A percentile compares a stretch with the other conserved stretches of the same genome.
These are phyloP conservation scores for Austroboletus niveus DNA, from an alignment of 1,284 basidiomycete species.

Conservation along the genomic window DNA sequence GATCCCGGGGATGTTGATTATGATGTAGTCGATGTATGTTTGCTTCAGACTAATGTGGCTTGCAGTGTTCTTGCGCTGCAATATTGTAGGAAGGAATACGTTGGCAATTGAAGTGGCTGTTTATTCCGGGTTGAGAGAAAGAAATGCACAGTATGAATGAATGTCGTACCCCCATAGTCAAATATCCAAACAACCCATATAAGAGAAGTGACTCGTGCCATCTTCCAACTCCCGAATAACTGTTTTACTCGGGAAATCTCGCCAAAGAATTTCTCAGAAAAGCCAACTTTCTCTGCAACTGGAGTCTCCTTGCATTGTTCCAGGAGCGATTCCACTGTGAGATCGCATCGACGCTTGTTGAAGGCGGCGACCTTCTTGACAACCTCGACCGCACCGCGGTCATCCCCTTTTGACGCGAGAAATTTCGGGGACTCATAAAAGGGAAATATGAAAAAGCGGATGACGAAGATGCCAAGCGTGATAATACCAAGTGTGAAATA, in stretches of 20 bases:
- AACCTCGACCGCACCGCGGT: conserved; percentile 13
- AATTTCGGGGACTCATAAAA: conserved; percentile 20
- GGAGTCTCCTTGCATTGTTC: conserved; percentile 6
- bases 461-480: conserved; percentile 15
- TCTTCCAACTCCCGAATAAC: conserved; percentile 14
- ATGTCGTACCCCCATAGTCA: conserved; percentile 14
- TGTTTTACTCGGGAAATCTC: conserved; percentile 12
- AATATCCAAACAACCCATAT: conserved; percentile 19
- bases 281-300: background rate
- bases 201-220: conserved; percentile 8
- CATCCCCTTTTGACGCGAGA: conserved; percentile 16
- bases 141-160: background rate
- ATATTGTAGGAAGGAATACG: conserved; percentile 12
- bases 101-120: conserved; percentile 5
- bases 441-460: conserved; percentile 17
- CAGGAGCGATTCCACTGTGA: conserved; percentile 20
- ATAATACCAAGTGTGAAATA: conserved; percentile 10
- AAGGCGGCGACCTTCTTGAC: conserved; percentile 18
- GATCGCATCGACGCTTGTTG: conserved; percentile 11
- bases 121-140: background rate
- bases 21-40: conserved; percentile 17
- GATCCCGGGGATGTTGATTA: conserved; percentile 11
- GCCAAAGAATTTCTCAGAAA: conserved; percentile 2
- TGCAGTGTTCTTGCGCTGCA: conserved; percentile 19
- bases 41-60: conserved; percentile 9